Evolutionary conservation across 75 land plant genomes (phyloP).

Genomic region (Selaginella moellendorffii): DNA sequence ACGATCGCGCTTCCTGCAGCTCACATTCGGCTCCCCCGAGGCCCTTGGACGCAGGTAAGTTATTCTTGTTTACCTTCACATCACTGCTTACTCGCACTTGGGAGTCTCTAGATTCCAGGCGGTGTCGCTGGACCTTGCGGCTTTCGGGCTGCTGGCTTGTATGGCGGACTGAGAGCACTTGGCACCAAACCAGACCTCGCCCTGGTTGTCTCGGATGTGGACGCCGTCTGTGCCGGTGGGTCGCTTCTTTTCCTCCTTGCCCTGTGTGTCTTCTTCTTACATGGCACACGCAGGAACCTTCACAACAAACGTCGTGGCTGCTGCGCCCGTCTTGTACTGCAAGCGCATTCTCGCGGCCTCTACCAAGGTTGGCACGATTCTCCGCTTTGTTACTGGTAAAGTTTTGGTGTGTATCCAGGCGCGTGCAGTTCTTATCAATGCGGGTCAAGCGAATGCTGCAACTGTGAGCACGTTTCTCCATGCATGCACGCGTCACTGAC

Average conservation of each 20-base stretch:
- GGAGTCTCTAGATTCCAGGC: conserved; percentile 45
- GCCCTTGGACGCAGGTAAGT: conserved; percentile 69
- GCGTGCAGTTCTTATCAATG: conserved; percentile 91
- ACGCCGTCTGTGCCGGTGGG: conserved; percentile 75
- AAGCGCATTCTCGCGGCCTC: conserved; percentile 37
- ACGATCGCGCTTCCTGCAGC: conserved; percentile 46
- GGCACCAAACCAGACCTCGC: conserved; percentile 90
- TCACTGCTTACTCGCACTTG: not conserved
- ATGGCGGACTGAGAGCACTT: conserved; percentile 64
- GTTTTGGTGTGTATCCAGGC: conserved; percentile 32
- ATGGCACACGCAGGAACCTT: conserved; percentile 84
- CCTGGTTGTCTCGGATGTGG: conserved; percentile 71
- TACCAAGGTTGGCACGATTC: conserved; percentile 30
- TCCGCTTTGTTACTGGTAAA: not conserved
- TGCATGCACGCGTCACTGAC: not conserved
- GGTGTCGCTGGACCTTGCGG: conserved; percentile 92
- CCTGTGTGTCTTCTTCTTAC: not conserved
- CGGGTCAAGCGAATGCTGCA: conserved; percentile 99
- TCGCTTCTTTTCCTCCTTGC: not conserved
- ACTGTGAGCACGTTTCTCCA: conserved; percentile 36
- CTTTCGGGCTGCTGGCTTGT: conserved; percentile 77
- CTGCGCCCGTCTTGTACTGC: conserved; percentile 87
- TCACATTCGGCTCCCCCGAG: conserved; percentile 61
- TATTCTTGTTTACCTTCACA: not conserved
- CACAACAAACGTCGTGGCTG: conserved; percentile 83